These are phyloP conservation scores for Hanseniaspora hatyaiensis DNA, from an alignment of 805 yeast genomes.

Conservation along the genomic window DNA sequence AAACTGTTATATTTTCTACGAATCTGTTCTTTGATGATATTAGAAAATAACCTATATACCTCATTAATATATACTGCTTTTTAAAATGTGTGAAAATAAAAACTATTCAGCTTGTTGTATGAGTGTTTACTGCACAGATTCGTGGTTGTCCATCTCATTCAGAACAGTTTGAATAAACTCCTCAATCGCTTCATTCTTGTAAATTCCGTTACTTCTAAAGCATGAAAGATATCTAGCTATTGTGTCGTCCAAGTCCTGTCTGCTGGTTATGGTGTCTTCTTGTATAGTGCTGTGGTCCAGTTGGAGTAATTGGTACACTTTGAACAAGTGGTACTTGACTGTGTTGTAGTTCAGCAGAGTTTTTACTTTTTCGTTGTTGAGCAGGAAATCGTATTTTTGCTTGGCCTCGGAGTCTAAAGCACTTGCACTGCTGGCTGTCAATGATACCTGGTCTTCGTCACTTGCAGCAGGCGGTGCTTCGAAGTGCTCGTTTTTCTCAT, in stretches of 20 bases:
- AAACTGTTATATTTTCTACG: no score
- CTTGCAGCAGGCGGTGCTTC: conserved; percentile 11
- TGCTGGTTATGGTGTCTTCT: conserved; percentile 19
- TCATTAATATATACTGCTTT: no score
- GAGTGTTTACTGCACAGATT: no score
- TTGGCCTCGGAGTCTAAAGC: conserved; percentile 9
- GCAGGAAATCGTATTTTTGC: conserved; percentile 26
- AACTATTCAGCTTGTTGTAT: no score
- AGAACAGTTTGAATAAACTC: conserved; percentile 40
- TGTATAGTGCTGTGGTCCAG: conserved; percentile 19
- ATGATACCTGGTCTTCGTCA: no score
- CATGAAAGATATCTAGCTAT: conserved; percentile 49
- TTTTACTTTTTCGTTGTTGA: conserved; percentile 34
- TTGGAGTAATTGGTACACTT: conserved; percentile 38
- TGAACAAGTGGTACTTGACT: conserved; percentile 45
- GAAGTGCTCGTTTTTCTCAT: conserved; percentile 27
- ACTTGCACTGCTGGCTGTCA: no score
- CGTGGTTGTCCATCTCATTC: conserved; percentile 15
- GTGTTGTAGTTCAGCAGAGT: conserved; percentile 36
- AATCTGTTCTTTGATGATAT: no score
- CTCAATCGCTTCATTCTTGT: conserved; percentile 50
- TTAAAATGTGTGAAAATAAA: no score
- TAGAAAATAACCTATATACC: background rate
- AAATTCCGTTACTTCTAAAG: conserved; percentile 46
- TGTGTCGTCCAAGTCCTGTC: conserved; percentile 36